A percentile compares a stretch with the other conserved stretches of the same genome.
phyloP scores from a whole-genome alignment of 2,329 filamentous ascomycete species.

The Alternaria consortialis region DNA sequence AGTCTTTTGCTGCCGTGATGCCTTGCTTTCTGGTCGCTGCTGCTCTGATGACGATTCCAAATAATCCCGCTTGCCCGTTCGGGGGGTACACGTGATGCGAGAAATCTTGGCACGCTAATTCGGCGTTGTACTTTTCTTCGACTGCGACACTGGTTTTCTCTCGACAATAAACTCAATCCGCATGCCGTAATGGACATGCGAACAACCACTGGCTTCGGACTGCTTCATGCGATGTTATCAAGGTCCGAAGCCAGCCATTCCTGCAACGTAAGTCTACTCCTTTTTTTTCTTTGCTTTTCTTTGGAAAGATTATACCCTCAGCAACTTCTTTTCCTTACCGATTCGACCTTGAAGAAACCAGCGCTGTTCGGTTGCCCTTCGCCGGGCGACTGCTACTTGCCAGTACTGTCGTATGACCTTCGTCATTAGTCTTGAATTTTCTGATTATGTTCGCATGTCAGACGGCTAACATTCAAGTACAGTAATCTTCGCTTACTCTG shows the following conservation, averaged over 20 bases:
- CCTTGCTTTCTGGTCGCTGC: neutral
- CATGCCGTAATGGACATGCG: constrained; percentile 1
- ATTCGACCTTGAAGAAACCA: constrained; percentile 86
- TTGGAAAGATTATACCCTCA: constrained; percentile 76
- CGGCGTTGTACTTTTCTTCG: constrained; percentile 32
- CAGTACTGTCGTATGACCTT: constrained; percentile 84
- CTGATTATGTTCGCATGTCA: constrained; percentile 6
- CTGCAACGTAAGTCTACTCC: constrained; percentile 12
- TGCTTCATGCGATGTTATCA: constrained; percentile 8
- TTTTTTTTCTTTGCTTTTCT: constrained; percentile 23
- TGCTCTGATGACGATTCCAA: constrained; percentile 20
- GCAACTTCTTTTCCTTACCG: constrained; percentile 87
- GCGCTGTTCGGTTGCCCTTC: constrained; percentile 70
- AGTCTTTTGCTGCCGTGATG: neutral
- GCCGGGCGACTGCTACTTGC: constrained; percentile 84
- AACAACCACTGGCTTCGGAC: constrained; percentile 13
- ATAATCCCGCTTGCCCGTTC: constrained; percentile 17
- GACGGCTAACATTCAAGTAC: constrained; percentile 23
- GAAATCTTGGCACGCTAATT: constrained; percentile 27
- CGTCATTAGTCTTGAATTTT: constrained; percentile 2
- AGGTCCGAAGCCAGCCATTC: constrained; percentile 10
- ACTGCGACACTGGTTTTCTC: constrained; percentile 21
- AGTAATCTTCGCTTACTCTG: constrained; percentile 9
- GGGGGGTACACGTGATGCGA: constrained; percentile 16
- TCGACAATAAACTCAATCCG: constrained; percentile 3